Evolutionary conservation across 1,139 yeast genomes (phyloP).

Genomic region (Yamadazyma atmosphaerica): DNA sequence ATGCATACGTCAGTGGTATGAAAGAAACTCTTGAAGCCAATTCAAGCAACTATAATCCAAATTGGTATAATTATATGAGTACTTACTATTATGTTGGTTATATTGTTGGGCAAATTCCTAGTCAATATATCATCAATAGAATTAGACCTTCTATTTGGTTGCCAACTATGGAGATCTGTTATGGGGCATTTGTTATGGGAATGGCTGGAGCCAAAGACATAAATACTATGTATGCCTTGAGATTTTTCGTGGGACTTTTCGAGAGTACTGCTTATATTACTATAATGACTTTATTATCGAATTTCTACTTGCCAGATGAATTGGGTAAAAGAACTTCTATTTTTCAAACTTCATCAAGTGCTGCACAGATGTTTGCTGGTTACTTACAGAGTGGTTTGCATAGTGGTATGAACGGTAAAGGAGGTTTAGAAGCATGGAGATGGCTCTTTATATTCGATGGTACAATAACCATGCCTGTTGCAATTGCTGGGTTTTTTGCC

Average conservation of each 20-base stretch:
- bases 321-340: slow-evolving; percentile 18
- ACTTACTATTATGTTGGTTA: slow-evolving; percentile 35
- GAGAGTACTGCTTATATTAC: slow-evolving; percentile 18
- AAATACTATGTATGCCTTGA: slow-evolving; percentile 13
- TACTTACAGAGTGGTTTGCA: slow-evolving; percentile 33
- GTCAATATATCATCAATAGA: slow-evolving; percentile 13
- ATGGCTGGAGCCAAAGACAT: slow-evolving; percentile 14
- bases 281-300: slow-evolving; percentile 16
- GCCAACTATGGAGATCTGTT: slow-evolving; percentile 14
- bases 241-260: slow-evolving; percentile 17
- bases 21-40: slow-evolving; percentile 29
- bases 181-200: slow-evolving; percentile 14
- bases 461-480: slow-evolving; percentile 28
- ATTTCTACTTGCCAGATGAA: slow-evolving; percentile 17
- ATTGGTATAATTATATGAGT: slow-evolving; percentile 50
- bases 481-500: slow-evolving; percentile 24
- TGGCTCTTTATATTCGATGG: slow-evolving; percentile 39
- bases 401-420: slow-evolving; percentile 24
- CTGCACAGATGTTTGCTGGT: slow-evolving; percentile 31
- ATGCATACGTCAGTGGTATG: slow-evolving; percentile 56
- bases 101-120: slow-evolving; percentile 21
- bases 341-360: slow-evolving; percentile 16
- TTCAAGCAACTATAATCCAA: slow-evolving; percentile 37
- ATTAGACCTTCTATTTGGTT: slow-evolving; percentile 18
- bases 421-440: slow-evolving; percentile 33